These are phyloP conservation scores for Colletotrichum falcatum DNA, from an alignment of 2,329 filamentous ascomycete genomes.

Conservation along the genomic window DNA sequence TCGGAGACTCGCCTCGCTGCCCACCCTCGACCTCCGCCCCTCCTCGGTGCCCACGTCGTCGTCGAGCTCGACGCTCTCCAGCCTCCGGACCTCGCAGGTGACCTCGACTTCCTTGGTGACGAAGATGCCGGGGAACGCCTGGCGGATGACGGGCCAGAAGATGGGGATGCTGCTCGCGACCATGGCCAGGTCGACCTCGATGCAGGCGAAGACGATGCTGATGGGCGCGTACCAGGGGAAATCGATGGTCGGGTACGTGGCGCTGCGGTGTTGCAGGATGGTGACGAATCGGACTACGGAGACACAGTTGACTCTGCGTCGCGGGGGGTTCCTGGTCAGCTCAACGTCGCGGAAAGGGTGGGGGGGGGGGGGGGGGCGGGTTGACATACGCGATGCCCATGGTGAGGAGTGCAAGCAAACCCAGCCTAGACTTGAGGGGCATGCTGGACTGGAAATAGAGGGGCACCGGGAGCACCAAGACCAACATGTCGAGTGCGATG, in stretches of 20 bases:
- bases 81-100: constrained; percentile 24
- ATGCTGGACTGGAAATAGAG: constrained; percentile 47
- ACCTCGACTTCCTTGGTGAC: constrained; percentile 38
- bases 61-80: constrained; percentile 32
- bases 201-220: constrained; percentile 41
- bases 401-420: constrained; percentile 46
- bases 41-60: constrained; percentile 33
- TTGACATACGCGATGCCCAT: constrained; percentile 48
- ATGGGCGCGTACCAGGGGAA: constrained; percentile 50
- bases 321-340: neutral
- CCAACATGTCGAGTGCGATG: constrained; percentile 49
- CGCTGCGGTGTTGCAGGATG: constrained; percentile 47
- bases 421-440: constrained; percentile 43
- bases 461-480: constrained; percentile 50
- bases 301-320: constrained; percentile 43
- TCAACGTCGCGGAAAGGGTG: neutral
- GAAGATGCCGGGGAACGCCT: constrained; percentile 33
- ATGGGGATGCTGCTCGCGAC: constrained; percentile 77
- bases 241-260: constrained; percentile 49
- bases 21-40: constrained; percentile 28
- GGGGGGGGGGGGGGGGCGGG: too few species aligned
- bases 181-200: constrained; percentile 42
- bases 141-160: constrained; percentile 75
- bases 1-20: constrained; percentile 40
- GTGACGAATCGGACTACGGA: constrained; percentile 49